These are phyloP conservation scores for Cladosporium phlei DNA, from an alignment of 2,329 filamentous ascomycete genomes.

Conservation along the genomic window DNA sequence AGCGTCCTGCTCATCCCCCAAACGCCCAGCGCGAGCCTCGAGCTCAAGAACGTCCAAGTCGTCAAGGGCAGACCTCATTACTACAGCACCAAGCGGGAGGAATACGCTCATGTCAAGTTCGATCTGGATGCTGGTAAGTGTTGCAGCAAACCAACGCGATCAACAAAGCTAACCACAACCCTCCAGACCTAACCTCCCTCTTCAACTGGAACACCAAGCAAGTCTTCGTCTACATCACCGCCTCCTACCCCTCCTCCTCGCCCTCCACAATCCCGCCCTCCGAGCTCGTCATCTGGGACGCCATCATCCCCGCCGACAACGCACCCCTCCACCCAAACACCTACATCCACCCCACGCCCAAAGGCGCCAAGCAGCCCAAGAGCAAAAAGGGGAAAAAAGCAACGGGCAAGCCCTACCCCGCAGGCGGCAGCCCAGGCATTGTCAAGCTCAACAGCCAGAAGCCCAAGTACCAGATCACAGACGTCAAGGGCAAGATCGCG, in stretches of 20 bases:
- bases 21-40: constrained; percentile 60
- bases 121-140: constrained; percentile 69
- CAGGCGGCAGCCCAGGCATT: constrained; percentile 53
- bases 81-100: constrained; percentile 86
- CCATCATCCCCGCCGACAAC: constrained; percentile 74
- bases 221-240: constrained; percentile 92
- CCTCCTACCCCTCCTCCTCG: constrained; percentile 54
- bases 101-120: constrained; percentile 93
- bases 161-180: constrained; percentile 10
- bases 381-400: constrained; percentile 19
- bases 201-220: constrained; percentile 99
- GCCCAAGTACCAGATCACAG: constrained; percentile 96
- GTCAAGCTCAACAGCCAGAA: constrained; percentile 77
- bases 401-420: constrained; percentile 27
- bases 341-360: constrained; percentile 47
- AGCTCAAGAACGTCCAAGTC: constrained; percentile 75
- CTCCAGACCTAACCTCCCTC: constrained; percentile 72
- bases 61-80: constrained; percentile 92
- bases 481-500: constrained; percentile 74
- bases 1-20: constrained; percentile 70
- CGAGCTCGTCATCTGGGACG: constrained; percentile 89
- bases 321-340: constrained; percentile 51
- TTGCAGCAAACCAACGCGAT: not conserved
- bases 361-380: constrained; percentile 19
- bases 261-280: constrained; percentile 37